These are phyloP conservation scores for Phytophthora quininea DNA, from an alignment of 352 stramenopile species.

Conservation along the genomic window DNA sequence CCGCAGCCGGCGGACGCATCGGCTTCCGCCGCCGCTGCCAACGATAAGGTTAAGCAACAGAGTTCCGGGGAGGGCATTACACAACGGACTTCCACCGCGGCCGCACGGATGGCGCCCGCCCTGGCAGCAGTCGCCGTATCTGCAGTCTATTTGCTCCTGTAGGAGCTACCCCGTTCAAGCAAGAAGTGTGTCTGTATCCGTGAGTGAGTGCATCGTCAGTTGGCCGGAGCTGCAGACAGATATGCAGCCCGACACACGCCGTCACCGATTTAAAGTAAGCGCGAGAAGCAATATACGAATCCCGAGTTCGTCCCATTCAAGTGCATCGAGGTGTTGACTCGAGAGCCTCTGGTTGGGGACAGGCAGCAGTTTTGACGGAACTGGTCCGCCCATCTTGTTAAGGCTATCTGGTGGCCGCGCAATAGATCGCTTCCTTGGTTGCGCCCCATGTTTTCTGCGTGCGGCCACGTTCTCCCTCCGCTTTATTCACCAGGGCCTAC, in stretches of 20 bases:
- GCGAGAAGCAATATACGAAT: slow-evolving; percentile 24
- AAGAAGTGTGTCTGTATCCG: slow-evolving; percentile 36
- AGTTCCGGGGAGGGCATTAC: slow-evolving; percentile 23
- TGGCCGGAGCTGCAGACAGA: slow-evolving; percentile 25
- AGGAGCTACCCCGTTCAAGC: slow-evolving; percentile 20
- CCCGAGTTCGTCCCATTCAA: slow-evolving; percentile 21
- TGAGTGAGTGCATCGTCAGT: slow-evolving; percentile 19
- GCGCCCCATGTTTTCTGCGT: too few relatives aligned
- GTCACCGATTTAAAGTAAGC: slow-evolving; percentile 20
- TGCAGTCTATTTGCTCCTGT: slow-evolving; percentile 53
- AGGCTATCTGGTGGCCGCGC: too few relatives aligned
- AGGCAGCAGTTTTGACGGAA: not conserved
- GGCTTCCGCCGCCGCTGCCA: not conserved
- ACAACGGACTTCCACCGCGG: slow-evolving; percentile 36
- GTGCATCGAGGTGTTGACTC: not conserved
- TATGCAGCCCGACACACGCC: slow-evolving; percentile 28
- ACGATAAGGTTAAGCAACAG: slow-evolving; percentile 25
- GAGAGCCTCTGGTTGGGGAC: too few relatives aligned
- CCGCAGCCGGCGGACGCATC: slow-evolving; percentile 27
- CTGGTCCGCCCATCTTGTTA: not conserved
- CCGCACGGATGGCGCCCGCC: slow-evolving; percentile 26
- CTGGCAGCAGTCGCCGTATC: slow-evolving; percentile 43
- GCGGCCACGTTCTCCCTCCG: too few relatives aligned
- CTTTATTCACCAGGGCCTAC: too few relatives aligned
- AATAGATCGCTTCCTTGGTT: too few relatives aligned